Evolutionary conservation across 257 asterid genomes (phyloP).

Genomic region (Fraxinus pennsylvanica): DNA sequence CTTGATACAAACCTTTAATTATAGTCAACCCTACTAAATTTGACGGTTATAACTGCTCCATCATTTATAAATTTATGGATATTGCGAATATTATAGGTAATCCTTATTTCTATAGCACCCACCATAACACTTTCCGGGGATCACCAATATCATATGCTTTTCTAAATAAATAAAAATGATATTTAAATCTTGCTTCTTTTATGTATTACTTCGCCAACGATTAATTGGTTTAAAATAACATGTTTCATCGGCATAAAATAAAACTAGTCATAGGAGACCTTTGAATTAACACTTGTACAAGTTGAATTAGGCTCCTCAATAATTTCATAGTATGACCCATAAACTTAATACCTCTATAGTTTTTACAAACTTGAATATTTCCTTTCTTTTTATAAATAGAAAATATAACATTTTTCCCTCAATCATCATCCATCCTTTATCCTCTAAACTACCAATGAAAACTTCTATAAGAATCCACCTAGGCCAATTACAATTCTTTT

Average conservation of each 20-base stretch:
- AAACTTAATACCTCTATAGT: background rate
- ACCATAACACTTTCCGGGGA: background rate
- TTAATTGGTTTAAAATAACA: background rate
- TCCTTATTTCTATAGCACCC: background rate
- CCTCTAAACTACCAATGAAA: background rate
- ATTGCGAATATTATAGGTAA: background rate
- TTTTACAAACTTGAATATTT: background rate
- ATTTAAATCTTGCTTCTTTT: background rate
- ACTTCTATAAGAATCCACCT: background rate
- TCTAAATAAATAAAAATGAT: background rate
- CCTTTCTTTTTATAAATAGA: background rate
- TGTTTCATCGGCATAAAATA: background rate
- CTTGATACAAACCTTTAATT: background rate
- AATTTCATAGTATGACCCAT: background rate
- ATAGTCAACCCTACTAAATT: background rate
- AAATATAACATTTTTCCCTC: background rate
- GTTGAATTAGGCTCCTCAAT: background rate
- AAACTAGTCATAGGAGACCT: background rate
- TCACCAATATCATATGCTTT: background rate
- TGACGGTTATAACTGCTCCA: background rate
- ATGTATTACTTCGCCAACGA: background rate
- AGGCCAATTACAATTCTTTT: background rate
- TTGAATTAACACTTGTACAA: background rate
- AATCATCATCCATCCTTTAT: background rate
- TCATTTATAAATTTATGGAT: background rate